A percentile compares a stretch with the other conserved stretches of the same genome.
Evolutionary conservation across 2,329 filamentous ascomycete species (phyloP).

Genomic region (Fusarium proliferatum): DNA sequence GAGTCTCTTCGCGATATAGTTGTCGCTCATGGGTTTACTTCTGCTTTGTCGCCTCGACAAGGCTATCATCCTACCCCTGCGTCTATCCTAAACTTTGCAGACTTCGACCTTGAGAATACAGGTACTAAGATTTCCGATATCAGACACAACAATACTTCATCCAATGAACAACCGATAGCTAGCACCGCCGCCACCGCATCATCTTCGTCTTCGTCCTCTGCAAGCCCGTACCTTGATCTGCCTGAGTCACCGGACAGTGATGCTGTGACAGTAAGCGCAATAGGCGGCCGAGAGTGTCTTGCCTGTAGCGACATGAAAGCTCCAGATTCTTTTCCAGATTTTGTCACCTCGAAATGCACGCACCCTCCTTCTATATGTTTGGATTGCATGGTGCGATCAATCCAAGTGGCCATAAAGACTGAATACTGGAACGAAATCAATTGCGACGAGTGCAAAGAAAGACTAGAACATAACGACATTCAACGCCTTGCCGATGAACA

Average conservation of each 20-base stretch:
- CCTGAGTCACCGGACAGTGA: constrained; percentile 47
- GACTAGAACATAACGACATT: constrained; percentile 58
- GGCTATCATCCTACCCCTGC: constrained; percentile 39
- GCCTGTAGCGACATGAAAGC: constrained; percentile 52
- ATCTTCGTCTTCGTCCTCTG: neutral
- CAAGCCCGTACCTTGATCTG: constrained; percentile 47
- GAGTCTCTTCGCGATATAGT: neutral
- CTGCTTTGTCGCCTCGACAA: constrained; percentile 2
- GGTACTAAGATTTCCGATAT: neutral
- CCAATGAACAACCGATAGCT: neutral
- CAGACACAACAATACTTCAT: neutral
- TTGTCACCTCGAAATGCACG: constrained; percentile 48
- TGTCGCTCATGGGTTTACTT: neutral
- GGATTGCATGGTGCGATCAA: constrained; percentile 50
- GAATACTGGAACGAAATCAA: constrained; percentile 58
- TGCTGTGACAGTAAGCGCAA: constrained; percentile 39
- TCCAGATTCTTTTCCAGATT: constrained; percentile 47
- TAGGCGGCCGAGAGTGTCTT: constrained; percentile 44
- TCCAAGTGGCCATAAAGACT: constrained; percentile 49
- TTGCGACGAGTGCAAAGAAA: constrained; percentile 63
- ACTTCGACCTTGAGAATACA: constrained; percentile 13
- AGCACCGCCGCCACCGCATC: constrained; percentile 26
- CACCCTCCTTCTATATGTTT: constrained; percentile 51
- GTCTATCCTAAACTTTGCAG: constrained; percentile 32
- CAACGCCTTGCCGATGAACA: constrained; percentile 56